phyloP scores from a whole-genome alignment of 164 flowering plant genomes.

The Santalum album region DNA sequence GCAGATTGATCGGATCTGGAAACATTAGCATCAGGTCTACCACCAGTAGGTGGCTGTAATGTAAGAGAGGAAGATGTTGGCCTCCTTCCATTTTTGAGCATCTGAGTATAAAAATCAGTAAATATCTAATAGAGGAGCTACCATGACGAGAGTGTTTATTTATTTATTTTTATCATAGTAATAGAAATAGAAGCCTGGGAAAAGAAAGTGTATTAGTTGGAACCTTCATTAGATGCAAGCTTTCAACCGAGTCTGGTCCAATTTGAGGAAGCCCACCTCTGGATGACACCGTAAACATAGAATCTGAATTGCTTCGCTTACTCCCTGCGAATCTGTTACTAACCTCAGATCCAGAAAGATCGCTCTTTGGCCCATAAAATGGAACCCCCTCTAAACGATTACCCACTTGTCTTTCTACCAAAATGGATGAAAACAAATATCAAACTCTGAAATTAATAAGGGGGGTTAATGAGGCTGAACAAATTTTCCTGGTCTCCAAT shows the following conservation, averaged over 20 bases:
- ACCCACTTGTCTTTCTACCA: constrained; percentile 52
- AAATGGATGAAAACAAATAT: constrained; percentile 13
- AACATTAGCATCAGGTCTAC: constrained; percentile 33
- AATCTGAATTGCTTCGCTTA: constrained; percentile 70
- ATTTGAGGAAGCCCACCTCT: constrained; percentile 42
- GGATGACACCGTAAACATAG: constrained; percentile 42
- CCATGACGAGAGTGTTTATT: too few species aligned
- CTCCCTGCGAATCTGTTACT: constrained; percentile 43
- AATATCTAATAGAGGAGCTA: too few species aligned
- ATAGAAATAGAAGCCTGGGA: neutral
- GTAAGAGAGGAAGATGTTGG: constrained; percentile 35
- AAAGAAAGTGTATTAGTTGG: neutral
- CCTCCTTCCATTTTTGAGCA: constrained; percentile 45
- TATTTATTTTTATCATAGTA: neutral
- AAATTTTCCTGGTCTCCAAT: too few species aligned
- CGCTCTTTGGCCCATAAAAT: constrained; percentile 52
- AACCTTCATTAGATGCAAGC: constrained; percentile 65
- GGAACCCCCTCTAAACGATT: constrained; percentile 67
- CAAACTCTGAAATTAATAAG: constrained; percentile 8
- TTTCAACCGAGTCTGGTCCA: constrained; percentile 47
- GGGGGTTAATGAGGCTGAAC: too few species aligned
- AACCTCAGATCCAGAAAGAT: constrained; percentile 45
- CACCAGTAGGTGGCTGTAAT: constrained; percentile 32
- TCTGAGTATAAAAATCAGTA: constrained; percentile 27
- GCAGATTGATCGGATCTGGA: constrained; percentile 52